These are phyloP conservation scores for Saccharomyces hybrid DNA, from an alignment of 1,139 yeast species.

Conservation along the genomic window DNA sequence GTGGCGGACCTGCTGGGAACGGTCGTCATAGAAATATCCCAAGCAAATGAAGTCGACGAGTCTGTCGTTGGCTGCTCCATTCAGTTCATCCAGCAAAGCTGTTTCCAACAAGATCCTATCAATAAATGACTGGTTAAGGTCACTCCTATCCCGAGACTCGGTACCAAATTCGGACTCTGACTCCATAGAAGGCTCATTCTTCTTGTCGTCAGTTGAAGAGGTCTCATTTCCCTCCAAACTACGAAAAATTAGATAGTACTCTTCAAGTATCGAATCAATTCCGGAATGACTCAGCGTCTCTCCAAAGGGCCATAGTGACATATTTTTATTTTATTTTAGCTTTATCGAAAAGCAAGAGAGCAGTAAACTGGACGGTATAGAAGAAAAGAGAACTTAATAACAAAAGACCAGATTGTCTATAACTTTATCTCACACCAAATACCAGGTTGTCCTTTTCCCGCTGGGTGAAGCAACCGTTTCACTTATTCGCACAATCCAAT, in stretches of 20 bases:
- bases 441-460: neutral
- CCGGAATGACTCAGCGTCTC: constrained; percentile 34
- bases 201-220: neutral
- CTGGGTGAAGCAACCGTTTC: neutral
- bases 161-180: neutral
- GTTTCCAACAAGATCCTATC: constrained; percentile 61
- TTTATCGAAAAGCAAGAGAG: neutral
- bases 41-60: constrained; percentile 45
- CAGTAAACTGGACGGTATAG: neutral
- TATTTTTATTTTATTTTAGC: constrained; percentile 9
- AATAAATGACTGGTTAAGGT: constrained; percentile 52
- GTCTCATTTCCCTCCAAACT: constrained; percentile 12
- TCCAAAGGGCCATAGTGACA: constrained; percentile 46
- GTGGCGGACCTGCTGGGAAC: constrained; percentile 38
- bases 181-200: neutral
- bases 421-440: neutral
- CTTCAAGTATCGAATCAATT: constrained; percentile 33
- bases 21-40: constrained; percentile 32
- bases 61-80: constrained; percentile 36
- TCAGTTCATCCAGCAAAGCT: constrained; percentile 45
- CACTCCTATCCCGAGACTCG: neutral
- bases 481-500: neutral
- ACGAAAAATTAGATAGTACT: constrained; percentile 31
- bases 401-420: neutral
- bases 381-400: neutral